Evolutionary conservation across 202 grass and related monocot species (phyloP).

Genomic region (Hordeum pubiflorum): DNA sequence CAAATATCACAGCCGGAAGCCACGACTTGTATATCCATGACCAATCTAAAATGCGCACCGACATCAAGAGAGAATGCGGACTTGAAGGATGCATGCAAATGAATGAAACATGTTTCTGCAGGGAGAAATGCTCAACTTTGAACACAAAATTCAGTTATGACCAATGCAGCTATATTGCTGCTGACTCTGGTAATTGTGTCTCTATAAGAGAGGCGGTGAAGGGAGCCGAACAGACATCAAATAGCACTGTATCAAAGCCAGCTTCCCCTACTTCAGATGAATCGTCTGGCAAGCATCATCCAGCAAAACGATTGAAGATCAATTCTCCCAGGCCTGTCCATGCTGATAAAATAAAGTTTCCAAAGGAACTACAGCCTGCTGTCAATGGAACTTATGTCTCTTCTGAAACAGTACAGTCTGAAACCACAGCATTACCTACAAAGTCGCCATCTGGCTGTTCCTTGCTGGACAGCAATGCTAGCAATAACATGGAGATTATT

Average conservation of each 20-base stretch:
- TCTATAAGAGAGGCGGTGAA: conserved; percentile 17
- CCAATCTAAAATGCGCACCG: conserved; percentile 1
- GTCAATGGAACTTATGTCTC: conserved; percentile 11
- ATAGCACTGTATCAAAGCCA: conserved; percentile 41
- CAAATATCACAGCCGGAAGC: conserved; percentile 25
- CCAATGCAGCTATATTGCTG: background rate
- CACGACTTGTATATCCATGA: conserved; percentile 17
- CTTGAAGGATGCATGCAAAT: conserved; percentile 14
- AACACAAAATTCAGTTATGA: background rate
- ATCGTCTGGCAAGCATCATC: conserved; percentile 34
- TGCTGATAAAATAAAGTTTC: conserved; percentile 19
- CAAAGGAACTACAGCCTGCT: conserved; percentile 19
- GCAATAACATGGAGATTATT: conserved; percentile 10
- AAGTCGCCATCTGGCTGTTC: conserved; percentile 29
- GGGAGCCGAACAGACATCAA: conserved; percentile 32
- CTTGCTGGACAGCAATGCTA: conserved; percentile 21
- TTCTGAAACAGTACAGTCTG: conserved; percentile 26
- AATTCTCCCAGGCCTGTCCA: conserved; percentile 21
- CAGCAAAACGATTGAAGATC: conserved; percentile 38
- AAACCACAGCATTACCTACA: conserved; percentile 23
- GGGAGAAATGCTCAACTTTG: conserved; percentile 29
- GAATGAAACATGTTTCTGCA: conserved; percentile 24
- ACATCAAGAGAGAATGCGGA: conserved; percentile 21
- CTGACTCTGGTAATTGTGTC: conserved; percentile 22
- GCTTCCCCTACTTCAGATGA: conserved; percentile 36